Evolutionary conservation across 192 early-diverging fungal species (phyloP), one percentile per base, ranked within the genome.

Genomic region (Haplosporangium gracile): DNA sequence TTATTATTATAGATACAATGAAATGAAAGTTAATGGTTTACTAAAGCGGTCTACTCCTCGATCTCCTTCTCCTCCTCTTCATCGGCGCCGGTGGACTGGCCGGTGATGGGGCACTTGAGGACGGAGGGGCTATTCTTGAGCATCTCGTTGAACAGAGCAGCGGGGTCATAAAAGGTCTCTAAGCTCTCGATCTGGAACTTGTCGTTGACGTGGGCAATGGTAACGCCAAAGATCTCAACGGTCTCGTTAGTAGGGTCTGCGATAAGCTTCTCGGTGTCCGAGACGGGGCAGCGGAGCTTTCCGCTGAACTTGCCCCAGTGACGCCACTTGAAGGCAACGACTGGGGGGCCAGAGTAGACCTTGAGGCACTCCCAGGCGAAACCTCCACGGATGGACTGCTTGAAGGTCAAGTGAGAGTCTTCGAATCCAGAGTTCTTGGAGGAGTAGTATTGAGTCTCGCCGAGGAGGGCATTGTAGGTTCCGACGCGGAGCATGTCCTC

Each of bases 301-400:
- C 89, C 89, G 24, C 47, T 88, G 79, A 88, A 81, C 49, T 81
- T 73, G 3, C 89, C 89, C 89, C 89, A 89, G 34, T 89, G 89
- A 38, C 88, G 88, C 89, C 89, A 89, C 63, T 89, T 89, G 82
- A 89, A 89, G 49, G 82, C 89, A 76, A 89, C 87, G 47, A 74
- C 81, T 72, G 89, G 89, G n/a, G 89, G 89, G 5, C 89, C 89
- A 70, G 86, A 84, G 68, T 89, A 89, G 32, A 89, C 89, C 20
- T 90, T 81, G 18, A 90, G 74, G 24, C 81, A 80, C 75, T 90
- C 89, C 89, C 89, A 90, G 10, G 89, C 81, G 43, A 90, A 90
- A 20, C 83, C 76, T 10, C 88, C 72, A 70, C 76, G 76, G 24
- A 90, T 55, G 29, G 83, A 72, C 34, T 81, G 84, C 75, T 87